Base-by-base conservation (phyloP, 805 yeast genomes). In the Starmerella sp. region DNA sequence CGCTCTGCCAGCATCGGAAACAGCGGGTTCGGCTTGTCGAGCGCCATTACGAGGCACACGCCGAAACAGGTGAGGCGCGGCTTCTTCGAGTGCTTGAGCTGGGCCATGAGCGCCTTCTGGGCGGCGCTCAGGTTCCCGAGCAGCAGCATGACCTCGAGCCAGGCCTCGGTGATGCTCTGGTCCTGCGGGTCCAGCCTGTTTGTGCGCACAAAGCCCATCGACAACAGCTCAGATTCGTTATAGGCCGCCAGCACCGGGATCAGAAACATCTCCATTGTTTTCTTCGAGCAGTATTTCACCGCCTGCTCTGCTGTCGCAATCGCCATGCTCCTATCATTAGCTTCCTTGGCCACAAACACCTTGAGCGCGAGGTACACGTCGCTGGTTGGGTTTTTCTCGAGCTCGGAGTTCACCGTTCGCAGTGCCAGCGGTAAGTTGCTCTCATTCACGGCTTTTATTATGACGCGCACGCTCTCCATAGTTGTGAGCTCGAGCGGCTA, bases 1-100 rank as follows among this genome's bases (percentile, higher is more conserved):
- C 82, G 79, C 55, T 74, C 63, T 0, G 88, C 90, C 36, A 88
- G 69, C 55, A 75, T 71, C 1, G 86, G 82, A 57, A 79, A 79
- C 39, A 88, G 67, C 39, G 64, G 63, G 60, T 81, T 85, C 54
- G 77, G 72, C 50, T 74, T 74, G 45, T 79, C 60, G 28, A 64
- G 41, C 61, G 68, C 76, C 69, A 70, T 78, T 67, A 15, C 78
- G 66, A 58, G 82, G 71, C n/a, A 82, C 8, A 60, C 61, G 48
- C 58, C 58, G 48, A 59, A 59, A 7, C 55, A 51, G 5, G 59
- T 54, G 13, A 44, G 48, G 9, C 71, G 62, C 14, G 54, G 53
- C 17, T 58, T 57, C 17, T 51, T 51, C 11, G 57, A 53, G 52
- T 60, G 61, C 42, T 65, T 65, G 29, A 52, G 57, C 5, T 58